These are phyloP conservation scores for Aschersonia sp. DNA, from an alignment of 2,329 filamentous ascomycete species.

Conservation along the genomic window DNA sequence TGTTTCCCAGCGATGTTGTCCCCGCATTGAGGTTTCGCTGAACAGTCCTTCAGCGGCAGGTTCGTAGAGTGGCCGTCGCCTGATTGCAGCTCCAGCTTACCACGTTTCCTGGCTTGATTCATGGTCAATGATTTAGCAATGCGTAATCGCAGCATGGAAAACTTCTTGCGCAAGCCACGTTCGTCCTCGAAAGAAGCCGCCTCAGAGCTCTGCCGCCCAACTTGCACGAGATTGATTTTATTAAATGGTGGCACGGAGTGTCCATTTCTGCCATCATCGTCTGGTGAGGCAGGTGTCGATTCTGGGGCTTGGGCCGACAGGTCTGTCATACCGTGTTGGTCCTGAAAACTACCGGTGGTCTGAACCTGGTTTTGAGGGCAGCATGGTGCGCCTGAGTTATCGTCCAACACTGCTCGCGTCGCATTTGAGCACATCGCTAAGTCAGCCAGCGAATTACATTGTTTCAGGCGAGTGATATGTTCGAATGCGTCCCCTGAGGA, in stretches of 20 bases:
- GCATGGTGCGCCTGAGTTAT: no score
- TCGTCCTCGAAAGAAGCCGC: background rate
- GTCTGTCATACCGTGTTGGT: no score
- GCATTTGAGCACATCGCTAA: conserved; percentile 6
- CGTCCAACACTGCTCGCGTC: background rate
- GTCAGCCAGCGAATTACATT: conserved; percentile 18
- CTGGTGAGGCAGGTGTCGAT: background rate
- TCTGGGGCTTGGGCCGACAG: no score
- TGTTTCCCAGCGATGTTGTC: background rate
- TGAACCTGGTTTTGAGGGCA: conserved; percentile 4
- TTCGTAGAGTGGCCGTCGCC: conserved; percentile 1
- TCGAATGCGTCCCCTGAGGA: conserved; percentile 6
- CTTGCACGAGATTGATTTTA: conserved; percentile 5
- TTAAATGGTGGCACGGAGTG: conserved; percentile 4
- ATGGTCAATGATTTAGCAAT: conserved; percentile 5
- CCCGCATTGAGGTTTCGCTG: conserved; percentile 1
- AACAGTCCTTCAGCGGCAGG: conserved; percentile 1
- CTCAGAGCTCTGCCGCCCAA: conserved; percentile 4
- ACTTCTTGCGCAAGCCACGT: conserved; percentile 12
- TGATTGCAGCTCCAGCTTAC: conserved; percentile 1
- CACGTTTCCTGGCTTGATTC: conserved; percentile 5
- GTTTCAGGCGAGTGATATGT: conserved; percentile 13
- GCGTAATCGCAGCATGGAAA: conserved; percentile 15
- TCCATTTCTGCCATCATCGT: conserved; percentile 4
- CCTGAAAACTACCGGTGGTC: background rate